Percentiles rank a stretch among this genome's conserved stretches.
These are phyloP conservation scores for Leccinum imitatum DNA, from an alignment of 768 basidiomycete genomes.

Conservation along the genomic window DNA sequence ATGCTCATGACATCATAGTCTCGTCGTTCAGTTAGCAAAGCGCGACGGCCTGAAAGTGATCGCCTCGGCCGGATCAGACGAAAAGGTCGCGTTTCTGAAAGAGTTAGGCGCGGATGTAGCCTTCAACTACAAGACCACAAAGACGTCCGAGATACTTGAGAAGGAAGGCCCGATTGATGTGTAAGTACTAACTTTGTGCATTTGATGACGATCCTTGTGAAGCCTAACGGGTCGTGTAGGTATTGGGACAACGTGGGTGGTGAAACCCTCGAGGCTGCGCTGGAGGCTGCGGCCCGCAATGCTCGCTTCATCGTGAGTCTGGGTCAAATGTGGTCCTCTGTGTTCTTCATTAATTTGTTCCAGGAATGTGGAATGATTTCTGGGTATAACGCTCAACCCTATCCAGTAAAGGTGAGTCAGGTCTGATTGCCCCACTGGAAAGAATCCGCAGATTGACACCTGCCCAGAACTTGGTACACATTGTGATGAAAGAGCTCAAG, in stretches of 20 bases:
- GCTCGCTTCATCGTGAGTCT: conserved; percentile 48
- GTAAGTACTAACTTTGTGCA: conserved; percentile 26
- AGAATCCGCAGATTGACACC: neutral
- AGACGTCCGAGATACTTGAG: conserved; percentile 49
- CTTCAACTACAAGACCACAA: conserved; percentile 71
- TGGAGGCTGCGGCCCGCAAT: conserved; percentile 41
- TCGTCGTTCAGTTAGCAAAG: conserved; percentile 53
- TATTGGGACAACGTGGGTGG: conserved; percentile 14
- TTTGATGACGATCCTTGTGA: neutral
- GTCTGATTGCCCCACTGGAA: conserved; percentile 7
- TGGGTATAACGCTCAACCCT: conserved; percentile 14
- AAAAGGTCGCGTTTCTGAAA: conserved; percentile 64
- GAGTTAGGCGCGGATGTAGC: conserved; percentile 62
- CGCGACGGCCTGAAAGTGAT: conserved; percentile 60
- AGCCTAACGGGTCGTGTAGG: neutral
- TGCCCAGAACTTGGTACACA: conserved; percentile 37
- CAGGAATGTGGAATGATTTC: conserved; percentile 36
- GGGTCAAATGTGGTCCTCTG: neutral
- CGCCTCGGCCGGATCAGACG: conserved; percentile 66
- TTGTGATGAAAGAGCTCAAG: conserved; percentile 41
- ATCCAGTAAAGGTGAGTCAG: conserved; percentile 12
- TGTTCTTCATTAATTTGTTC: neutral
- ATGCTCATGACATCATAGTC: conserved; percentile 21
- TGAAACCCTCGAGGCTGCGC: conserved; percentile 53
- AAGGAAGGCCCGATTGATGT: conserved; percentile 59